Conservation (phyloP, 2,329 filamentous ascomycete genomes). For the Fusarium pseudoanthophilum region DNA sequence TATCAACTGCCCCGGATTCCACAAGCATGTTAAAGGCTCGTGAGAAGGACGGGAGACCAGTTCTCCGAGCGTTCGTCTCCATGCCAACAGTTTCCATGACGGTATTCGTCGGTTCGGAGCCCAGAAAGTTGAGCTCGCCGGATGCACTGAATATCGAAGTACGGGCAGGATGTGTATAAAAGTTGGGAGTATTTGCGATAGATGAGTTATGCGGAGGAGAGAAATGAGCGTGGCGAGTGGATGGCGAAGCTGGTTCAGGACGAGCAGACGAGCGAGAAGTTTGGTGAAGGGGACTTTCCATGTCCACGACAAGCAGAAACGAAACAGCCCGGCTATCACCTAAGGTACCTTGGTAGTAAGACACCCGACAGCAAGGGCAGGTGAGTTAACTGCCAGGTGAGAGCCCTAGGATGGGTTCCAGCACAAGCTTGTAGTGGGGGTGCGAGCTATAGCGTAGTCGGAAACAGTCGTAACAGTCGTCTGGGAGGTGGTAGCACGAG, state of each 20-base stretch:
- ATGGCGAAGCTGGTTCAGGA: constrained; percentile 36
- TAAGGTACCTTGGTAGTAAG: neutral
- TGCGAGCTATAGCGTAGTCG: constrained; percentile 18
- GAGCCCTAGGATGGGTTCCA: constrained; percentile 27
- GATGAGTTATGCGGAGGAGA: constrained; percentile 28
- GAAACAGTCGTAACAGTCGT: constrained; percentile 22
- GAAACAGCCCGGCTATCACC: constrained; percentile 2
- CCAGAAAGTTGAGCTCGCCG: constrained; percentile 48
- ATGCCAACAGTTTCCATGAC: constrained; percentile 50
- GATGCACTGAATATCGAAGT: constrained; percentile 61
- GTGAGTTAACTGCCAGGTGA: constrained; percentile 17
- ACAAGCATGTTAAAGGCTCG: constrained; percentile 64
- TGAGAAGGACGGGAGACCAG: constrained; percentile 59
- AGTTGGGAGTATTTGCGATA: constrained; percentile 33
- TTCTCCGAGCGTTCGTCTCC: constrained; percentile 46
- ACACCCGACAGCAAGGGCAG: constrained; percentile 10
- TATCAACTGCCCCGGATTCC: constrained; percentile 46
- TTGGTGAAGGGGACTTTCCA: constrained; percentile 42
- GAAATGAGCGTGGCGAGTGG: constrained; percentile 33
- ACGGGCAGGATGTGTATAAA: constrained; percentile 47
- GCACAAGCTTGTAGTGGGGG: constrained; percentile 27
- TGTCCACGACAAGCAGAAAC: constrained; percentile 31
- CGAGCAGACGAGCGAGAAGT: constrained; percentile 37
- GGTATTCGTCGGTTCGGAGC: constrained; percentile 18
- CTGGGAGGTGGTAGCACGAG: constrained; percentile 30